Evolutionary conservation across 1,284 basidiomycete species (phyloP).

Genomic region (Ustilago nuda): DNA sequence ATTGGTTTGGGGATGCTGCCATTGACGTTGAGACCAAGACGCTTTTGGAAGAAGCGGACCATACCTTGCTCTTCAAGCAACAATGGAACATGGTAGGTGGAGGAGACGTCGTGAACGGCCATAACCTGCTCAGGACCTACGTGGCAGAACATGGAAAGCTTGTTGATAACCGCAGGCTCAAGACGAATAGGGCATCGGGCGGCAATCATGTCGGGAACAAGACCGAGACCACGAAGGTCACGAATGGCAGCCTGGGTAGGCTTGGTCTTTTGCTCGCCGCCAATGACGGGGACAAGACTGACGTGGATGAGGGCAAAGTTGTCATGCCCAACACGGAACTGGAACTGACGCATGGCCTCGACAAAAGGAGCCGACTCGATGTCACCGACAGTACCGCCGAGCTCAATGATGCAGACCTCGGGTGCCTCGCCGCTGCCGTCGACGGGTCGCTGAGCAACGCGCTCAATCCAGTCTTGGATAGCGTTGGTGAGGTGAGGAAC

Average conservation of each 20-base stretch:
- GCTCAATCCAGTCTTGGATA: conserved; percentile 98
- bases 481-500: conserved; percentile 96
- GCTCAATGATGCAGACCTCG: conserved; percentile 97
- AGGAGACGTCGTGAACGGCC: conserved; percentile 94
- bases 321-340: conserved; percentile 95
- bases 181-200: conserved; percentile 81
- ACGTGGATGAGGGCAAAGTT: conserved; percentile 99
- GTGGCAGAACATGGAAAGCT: conserved; percentile 99
- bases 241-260: conserved; percentile 97
- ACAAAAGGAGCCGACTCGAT: conserved; percentile 97
- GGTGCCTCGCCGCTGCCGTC: conserved; percentile 93
- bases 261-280: conserved; percentile 99
- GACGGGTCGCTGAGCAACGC: conserved; percentile 90
- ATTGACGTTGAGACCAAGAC: conserved; percentile 80
- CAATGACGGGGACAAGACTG: conserved; percentile 96
- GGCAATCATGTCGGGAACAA: conserved; percentile 94
- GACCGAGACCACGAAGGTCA: conserved; percentile 89
- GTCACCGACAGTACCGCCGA: conserved; percentile 93
- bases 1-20: conserved; percentile 74
- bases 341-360: conserved; percentile 98
- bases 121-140: conserved; percentile 92
- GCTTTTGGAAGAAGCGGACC: conserved; percentile 82
- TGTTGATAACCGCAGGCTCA: conserved; percentile 85
- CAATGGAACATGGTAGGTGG: conserved; percentile 97
- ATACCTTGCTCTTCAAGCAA: conserved; percentile 93